Evolutionary conservation across 345 rosid species (phyloP), one percentile per base, ranked within the genome.

Genomic region (Luvunga scandens): DNA sequence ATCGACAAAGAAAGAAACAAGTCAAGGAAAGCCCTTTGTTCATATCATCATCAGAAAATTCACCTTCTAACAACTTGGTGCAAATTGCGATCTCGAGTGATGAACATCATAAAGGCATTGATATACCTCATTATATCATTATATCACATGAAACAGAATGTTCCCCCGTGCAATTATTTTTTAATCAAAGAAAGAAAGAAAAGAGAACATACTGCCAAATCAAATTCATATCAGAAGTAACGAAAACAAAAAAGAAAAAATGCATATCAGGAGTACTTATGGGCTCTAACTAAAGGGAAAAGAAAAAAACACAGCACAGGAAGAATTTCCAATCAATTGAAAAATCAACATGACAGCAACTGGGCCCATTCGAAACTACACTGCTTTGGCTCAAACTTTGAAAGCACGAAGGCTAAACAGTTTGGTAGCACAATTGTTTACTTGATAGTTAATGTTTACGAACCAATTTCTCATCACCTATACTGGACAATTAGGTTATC

Each of bases 101-200:
- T 45, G 50, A 45, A 12, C 30, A 56, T 80, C 87, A 87, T 85
- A 85, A 87, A 79, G 90, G 90, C 90, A 85, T 81, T 19, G 88
- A 87, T 72, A 85, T 78, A 81, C 88, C 88, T 87, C n/a, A n/a
- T n/a, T n/a, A n/a, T 22, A 42, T 36, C 33, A 30, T 21, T 31
- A 27, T 8, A 22, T 25, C 28, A 24, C 33, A 7, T 13, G 57
- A 53, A 36, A 31, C n/a, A 75, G 4, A 45, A 63, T 22, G 62
- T 45, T 36, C 12, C 28, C 16, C 38, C 24, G 24, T 36, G 61
- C 60, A 21, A 50, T 62, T 56, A 21, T 71, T 10, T 53, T 53
- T 10, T 10, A 30, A 68, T n/a, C 24, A 56, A 50, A 2, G 0
- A 50, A 28, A 2, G 0, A 50, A 28, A 24, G 0, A 24, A 50